These are phyloP conservation scores for Chiua virens DNA, from an alignment of 768 basidiomycete species.

Conservation along the genomic window DNA sequence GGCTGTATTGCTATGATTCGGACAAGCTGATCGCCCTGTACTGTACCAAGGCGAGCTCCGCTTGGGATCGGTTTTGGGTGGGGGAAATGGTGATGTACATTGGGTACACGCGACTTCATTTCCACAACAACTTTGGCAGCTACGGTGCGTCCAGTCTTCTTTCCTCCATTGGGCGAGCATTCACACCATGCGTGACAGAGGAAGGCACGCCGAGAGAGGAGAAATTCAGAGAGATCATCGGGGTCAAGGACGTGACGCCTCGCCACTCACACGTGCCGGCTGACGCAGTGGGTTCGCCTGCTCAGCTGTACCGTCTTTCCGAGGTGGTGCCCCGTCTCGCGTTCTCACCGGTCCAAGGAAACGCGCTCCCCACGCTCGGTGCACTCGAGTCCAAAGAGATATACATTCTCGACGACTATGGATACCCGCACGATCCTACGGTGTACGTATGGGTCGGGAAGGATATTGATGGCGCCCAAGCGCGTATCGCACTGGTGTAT, in stretches of 20 bases:
- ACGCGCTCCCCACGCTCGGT: slow-evolving; percentile 17
- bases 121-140: slow-evolving; percentile 45
- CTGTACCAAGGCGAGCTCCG: slow-evolving; percentile 53
- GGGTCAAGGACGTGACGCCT: slow-evolving; percentile 25
- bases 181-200: slow-evolving; percentile 33
- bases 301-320: slow-evolving; percentile 43
- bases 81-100: slow-evolving; percentile 57
- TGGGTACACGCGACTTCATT: slow-evolving; percentile 37
- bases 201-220: slow-evolving; percentile 49
- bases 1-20: slow-evolving; percentile 62
- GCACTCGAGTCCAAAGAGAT: slow-evolving; percentile 49
- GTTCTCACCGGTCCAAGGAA: slow-evolving; percentile 34
- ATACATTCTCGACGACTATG: slow-evolving; percentile 50
- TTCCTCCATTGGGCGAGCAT: not conserved
- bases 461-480: slow-evolving; percentile 41
- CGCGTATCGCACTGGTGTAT: slow-evolving; percentile 54
- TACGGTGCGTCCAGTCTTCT: slow-evolving; percentile 39
- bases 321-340: slow-evolving; percentile 42
- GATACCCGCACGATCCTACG: slow-evolving; percentile 33
- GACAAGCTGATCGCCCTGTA: slow-evolving; percentile 52
- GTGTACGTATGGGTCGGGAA: slow-evolving; percentile 63
- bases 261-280: slow-evolving; percentile 9
- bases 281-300: slow-evolving; percentile 6
- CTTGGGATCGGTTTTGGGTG: slow-evolving; percentile 60
- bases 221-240: slow-evolving; percentile 50